Base-by-base conservation (phyloP, 768 basidiomycete species). In the Tephrocybe sp. region DNA sequence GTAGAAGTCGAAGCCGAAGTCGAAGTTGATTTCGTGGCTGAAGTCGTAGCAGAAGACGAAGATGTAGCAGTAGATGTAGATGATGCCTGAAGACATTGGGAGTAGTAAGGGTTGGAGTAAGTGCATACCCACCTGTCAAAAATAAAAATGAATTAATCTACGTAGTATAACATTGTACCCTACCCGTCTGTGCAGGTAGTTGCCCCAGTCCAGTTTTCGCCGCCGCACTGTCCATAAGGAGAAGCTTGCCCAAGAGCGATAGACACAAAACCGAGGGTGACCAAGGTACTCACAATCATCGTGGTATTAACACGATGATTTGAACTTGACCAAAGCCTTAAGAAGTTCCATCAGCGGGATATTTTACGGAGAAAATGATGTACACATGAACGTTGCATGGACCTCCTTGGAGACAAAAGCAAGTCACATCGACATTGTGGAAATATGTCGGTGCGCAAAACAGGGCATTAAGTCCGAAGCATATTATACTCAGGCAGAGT, bases 51-150 rank as follows among this genome's bases (percentile, higher is more conserved):
- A 7, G 30, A 50, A 4, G 55, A 40, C 9, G 54, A 48, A 8
- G 50, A 16, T 14, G 51, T 44, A 9, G 30, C 43, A 16, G 48
- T 41, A 8, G 48, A 16, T n/a, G 55, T 41, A 52, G 39, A 45
- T 23, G 48, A 39, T 11, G 49, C 45, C 19, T 55, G 70, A 17
- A 72, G 32, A 45, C 72, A 74, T 53, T 73, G 72, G 0, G 70
- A 72, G 46, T 72, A 74, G 39, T 60, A 73, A 7, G 57, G 44
- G 48, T 72, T 72, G 2, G 60, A 61, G 26, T 60, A 65, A 1
- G 61, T 60, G 48, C 73, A 73, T 4, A 60, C 53, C 67, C 69
- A 72, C 5, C 71, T 71, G 16, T 19, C n/a, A 11, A 2, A 33
- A 41, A 30, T 3, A 26, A 32, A 13, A n/a, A 31, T 4, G 26